A percentile compares a stretch with the other conserved stretches of the same genome.
These are phyloP conservation scores for Melanogaster broomeanus DNA, from an alignment of 768 basidiomycete species.

Conservation along the genomic window DNA sequence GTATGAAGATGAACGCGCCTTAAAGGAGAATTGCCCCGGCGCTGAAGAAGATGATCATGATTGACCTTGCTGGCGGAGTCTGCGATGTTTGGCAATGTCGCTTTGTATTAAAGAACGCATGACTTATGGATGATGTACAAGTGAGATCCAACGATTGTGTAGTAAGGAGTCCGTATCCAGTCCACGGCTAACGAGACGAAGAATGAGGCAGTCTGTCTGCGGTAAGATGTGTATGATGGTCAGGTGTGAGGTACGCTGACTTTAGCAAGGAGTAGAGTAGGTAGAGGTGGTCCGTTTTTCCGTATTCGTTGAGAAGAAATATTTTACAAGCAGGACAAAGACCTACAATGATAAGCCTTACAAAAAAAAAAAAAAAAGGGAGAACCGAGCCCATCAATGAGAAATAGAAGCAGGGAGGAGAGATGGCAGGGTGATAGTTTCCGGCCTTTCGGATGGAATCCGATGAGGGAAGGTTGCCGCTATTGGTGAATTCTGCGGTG, in stretches of 20 bases:
- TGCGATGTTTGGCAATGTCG: not conserved
- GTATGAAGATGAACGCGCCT: constrained; percentile 61
- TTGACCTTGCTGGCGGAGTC: constrained; percentile 34
- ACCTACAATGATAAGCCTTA: not conserved
- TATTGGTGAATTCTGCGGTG: constrained; percentile 71
- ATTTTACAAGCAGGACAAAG: constrained; percentile 4
- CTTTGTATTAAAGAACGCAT: constrained; percentile 14
- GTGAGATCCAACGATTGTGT: constrained; percentile 26
- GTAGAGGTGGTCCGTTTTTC: constrained; percentile 5
- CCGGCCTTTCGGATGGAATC: constrained; percentile 30
- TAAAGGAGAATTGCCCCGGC: constrained; percentile 73
- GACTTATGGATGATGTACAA: constrained; percentile 32
- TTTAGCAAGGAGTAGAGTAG: not conserved
- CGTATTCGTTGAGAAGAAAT: not conserved
- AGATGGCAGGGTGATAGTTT: constrained; percentile 50
- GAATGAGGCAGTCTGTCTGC: constrained; percentile 8
- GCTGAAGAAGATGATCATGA: constrained; percentile 78
- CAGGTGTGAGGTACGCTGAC: not conserved
- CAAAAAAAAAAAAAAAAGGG: not conserved
- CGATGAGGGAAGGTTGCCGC: constrained; percentile 59
- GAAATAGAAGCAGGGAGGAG: constrained; percentile 45
- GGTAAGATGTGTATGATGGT: not conserved
- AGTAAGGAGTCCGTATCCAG: constrained; percentile 19
- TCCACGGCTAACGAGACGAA: constrained; percentile 18
- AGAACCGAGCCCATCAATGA: constrained; percentile 12